Conservation (phyloP, 164 flowering plant species). For the Stephania yunnanensis region DNA sequence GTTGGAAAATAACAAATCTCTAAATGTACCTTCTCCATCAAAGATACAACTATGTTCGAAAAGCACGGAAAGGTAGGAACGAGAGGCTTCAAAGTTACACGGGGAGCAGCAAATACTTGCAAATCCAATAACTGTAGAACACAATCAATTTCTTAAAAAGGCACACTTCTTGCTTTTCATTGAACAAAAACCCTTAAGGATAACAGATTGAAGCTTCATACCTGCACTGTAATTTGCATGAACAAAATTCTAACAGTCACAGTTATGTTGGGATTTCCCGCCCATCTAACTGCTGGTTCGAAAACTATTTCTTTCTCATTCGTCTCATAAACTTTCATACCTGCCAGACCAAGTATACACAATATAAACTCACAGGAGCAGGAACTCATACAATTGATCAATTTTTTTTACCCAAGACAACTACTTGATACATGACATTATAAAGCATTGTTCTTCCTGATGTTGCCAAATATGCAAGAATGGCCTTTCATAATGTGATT, state of each 20-base stretch:
- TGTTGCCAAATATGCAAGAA: neutral
- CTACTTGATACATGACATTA: neutral
- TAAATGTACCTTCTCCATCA: slow-evolving; percentile 68
- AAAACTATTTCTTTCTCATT: slow-evolving; percentile 70
- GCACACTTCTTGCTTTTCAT: slow-evolving; percentile 1
- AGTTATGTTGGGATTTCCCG: slow-evolving; percentile 71
- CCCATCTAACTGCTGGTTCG: slow-evolving; percentile 82
- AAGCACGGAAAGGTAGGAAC: slow-evolving; percentile 94
- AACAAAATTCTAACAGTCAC: slow-evolving; percentile 47
- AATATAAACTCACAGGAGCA: neutral
- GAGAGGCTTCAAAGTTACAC: slow-evolving; percentile 73
- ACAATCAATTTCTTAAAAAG: slow-evolving; percentile 11
- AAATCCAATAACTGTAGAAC: slow-evolving; percentile 68
- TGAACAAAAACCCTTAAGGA: neutral
- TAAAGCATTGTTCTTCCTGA: neutral
- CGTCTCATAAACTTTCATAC: slow-evolving; percentile 66
- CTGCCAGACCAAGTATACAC: slow-evolving; percentile 25
- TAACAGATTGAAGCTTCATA: slow-evolving; percentile 18
- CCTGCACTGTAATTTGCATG: slow-evolving; percentile 59
- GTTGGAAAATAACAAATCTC: neutral
- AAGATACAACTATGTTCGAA: slow-evolving; percentile 47
- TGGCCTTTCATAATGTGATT: neutral
- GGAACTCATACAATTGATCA: neutral
- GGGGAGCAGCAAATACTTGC: slow-evolving; percentile 59
- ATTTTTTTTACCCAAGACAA: neutral